These are phyloP conservation scores for Gynochthodes officinalis DNA, from an alignment of 257 asterid genomes.

Conservation along the genomic window DNA sequence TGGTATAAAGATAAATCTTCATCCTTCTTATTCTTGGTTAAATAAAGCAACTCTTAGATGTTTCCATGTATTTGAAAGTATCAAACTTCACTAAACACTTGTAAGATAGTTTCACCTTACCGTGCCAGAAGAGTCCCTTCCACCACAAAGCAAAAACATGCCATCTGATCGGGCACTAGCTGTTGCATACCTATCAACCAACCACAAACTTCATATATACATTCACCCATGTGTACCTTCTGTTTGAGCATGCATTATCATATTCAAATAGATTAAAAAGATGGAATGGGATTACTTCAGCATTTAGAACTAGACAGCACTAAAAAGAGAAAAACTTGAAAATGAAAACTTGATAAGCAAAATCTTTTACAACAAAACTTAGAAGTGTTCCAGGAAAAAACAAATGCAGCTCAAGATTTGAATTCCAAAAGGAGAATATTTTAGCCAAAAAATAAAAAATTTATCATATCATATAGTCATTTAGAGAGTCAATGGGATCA, in stretches of 20 bases:
- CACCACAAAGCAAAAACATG: slow-evolving; percentile 98
- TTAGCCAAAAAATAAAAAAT: background rate
- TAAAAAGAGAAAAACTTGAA: background rate
- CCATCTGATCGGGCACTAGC: slow-evolving; percentile 99
- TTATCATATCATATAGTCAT: too few species aligned
- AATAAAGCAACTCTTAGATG: background rate
- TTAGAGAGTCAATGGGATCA: too few species aligned
- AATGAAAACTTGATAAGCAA: background rate
- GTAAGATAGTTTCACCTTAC: slow-evolving; percentile 45
- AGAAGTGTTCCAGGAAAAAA: background rate
- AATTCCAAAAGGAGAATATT: background rate
- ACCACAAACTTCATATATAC: slow-evolving; percentile 13
- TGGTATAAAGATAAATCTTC: background rate
- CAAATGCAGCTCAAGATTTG: slow-evolving; percentile 1
- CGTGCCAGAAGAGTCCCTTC: slow-evolving; percentile 91
- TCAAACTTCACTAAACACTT: background rate
- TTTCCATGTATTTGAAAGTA: background rate
- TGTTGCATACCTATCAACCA: slow-evolving; percentile 88
- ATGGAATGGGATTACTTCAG: background rate
- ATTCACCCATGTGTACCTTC: background rate
- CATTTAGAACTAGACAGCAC: background rate
- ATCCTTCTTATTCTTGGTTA: background rate
- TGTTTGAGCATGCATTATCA: background rate
- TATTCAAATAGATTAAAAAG: background rate
- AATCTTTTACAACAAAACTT: background rate